These are phyloP conservation scores for Flagelloscypha sp. DNA, from an alignment of 768 basidiomycete species.

Conservation along the genomic window DNA sequence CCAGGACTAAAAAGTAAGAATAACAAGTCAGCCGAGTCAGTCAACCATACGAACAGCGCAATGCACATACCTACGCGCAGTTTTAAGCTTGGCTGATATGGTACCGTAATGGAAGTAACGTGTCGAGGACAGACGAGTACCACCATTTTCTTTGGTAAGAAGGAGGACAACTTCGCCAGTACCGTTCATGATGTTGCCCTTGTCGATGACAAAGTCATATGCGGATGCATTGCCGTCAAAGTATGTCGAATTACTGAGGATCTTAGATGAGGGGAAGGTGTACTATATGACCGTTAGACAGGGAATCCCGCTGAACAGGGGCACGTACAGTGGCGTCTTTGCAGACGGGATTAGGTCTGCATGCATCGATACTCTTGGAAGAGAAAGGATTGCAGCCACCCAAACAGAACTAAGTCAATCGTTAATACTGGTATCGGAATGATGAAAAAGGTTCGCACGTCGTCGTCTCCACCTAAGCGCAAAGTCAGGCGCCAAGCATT, in stretches of 20 bases:
- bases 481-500: no score
- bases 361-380: constrained; percentile 58
- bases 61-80: no score
- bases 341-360: constrained; percentile 67
- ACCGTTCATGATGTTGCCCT: constrained; percentile 57
- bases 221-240: constrained; percentile 69
- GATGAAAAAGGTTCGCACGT: constrained; percentile 19
- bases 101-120: constrained; percentile 77
- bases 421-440: background rate
- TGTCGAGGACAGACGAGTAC: constrained; percentile 72
- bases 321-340: constrained; percentile 44
- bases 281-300: constrained; percentile 28
- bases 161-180: constrained; percentile 63
- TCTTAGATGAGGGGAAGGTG: constrained; percentile 54
- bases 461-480: constrained; percentile 35
- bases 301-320: background rate
- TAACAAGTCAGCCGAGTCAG: background rate
- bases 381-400: constrained; percentile 81
- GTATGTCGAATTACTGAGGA: constrained; percentile 54
- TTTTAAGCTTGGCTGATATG: constrained; percentile 55
- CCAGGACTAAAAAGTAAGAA: background rate
- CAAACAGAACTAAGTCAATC: constrained; percentile 55
- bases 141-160: constrained; percentile 64
- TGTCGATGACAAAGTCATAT: constrained; percentile 68
- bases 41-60: no score